A percentile compares a stretch with the other conserved stretches of the same genome.
Conservation (phyloP, 2,329 filamentous ascomycete species). For the Coniochaeta prunicola region DNA sequence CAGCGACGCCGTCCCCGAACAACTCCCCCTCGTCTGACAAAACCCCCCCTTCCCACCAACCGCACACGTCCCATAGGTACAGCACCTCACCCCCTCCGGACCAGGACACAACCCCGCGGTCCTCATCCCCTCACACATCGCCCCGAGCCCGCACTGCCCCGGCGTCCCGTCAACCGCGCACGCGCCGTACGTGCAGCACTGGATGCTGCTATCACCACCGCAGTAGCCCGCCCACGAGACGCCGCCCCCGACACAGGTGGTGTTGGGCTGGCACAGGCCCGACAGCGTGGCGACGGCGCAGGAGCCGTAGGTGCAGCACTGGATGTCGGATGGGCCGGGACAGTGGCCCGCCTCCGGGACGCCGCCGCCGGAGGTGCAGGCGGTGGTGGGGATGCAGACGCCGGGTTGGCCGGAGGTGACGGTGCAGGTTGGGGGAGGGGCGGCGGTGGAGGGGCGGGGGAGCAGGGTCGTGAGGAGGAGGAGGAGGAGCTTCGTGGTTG, state of each 20-base stretch:
- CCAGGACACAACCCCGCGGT: neutral
- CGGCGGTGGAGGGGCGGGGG: neutral
- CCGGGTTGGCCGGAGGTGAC: neutral
- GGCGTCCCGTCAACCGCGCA: neutral
- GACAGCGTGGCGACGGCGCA: neutral
- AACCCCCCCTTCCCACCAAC: neutral
- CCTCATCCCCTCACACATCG: neutral
- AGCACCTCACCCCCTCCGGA: neutral
- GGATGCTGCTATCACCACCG: neutral
- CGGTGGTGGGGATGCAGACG: neutral
- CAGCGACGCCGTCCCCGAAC: neutral
- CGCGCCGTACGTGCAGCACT: neutral
- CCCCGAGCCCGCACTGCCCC: neutral
- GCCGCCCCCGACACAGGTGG: neutral
- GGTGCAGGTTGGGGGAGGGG: neutral
- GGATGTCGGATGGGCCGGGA: neutral
- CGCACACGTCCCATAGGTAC: neutral
- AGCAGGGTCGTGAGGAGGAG: neutral
- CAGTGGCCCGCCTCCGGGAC: neutral
- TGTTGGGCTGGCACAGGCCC: neutral
- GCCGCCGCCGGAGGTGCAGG: neutral
- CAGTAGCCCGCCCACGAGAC: neutral
- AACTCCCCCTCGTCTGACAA: neutral
- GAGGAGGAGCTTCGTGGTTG: neutral
- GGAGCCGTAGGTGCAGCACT: constrained; percentile 2